A percentile compares a stretch with the other conserved stretches of the same genome.
These are phyloP conservation scores for Pseudozyma flocculosa DNA, from an alignment of 1,284 basidiomycete species.

Conservation along the genomic window DNA sequence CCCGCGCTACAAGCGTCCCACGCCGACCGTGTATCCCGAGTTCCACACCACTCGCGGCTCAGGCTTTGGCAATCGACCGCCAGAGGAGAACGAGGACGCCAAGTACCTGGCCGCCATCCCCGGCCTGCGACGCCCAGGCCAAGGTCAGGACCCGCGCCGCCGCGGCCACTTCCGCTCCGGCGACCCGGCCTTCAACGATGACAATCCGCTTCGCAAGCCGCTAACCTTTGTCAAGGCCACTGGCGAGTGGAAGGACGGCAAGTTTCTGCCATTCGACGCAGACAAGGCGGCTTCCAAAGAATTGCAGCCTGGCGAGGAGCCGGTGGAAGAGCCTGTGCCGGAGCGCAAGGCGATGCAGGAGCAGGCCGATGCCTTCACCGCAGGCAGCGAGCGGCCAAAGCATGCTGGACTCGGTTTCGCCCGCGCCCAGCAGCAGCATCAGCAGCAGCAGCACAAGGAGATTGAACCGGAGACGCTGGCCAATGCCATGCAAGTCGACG, in stretches of 20 bases:
- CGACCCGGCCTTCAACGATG: conserved; percentile 18
- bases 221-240: conserved; percentile 43
- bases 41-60: conserved; percentile 24
- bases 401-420: conserved; percentile 40
- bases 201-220: conserved; percentile 26
- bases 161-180: conserved; percentile 10
- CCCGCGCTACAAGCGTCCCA: conserved; percentile 6
- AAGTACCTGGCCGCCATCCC: conserved; percentile 33
- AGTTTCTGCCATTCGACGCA: conserved; percentile 1
- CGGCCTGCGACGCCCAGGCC: conserved; percentile 17
- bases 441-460: too few species aligned
- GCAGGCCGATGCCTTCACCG: neutral
- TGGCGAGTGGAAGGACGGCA: conserved; percentile 29
- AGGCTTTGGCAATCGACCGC: conserved; percentile 16
- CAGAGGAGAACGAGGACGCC: conserved; percentile 35
- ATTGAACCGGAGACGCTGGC: too few species aligned
- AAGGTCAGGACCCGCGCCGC: conserved; percentile 1
- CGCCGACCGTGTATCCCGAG: conserved; percentile 23
- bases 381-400: neutral
- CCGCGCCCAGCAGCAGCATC: neutral
- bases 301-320: neutral
- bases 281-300: neutral
- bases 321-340: neutral
- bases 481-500: neutral
- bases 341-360: neutral